These are phyloP conservation scores for Panicum hallii DNA, from an alignment of 202 grass and related monocot species.

Conservation along the genomic window DNA sequence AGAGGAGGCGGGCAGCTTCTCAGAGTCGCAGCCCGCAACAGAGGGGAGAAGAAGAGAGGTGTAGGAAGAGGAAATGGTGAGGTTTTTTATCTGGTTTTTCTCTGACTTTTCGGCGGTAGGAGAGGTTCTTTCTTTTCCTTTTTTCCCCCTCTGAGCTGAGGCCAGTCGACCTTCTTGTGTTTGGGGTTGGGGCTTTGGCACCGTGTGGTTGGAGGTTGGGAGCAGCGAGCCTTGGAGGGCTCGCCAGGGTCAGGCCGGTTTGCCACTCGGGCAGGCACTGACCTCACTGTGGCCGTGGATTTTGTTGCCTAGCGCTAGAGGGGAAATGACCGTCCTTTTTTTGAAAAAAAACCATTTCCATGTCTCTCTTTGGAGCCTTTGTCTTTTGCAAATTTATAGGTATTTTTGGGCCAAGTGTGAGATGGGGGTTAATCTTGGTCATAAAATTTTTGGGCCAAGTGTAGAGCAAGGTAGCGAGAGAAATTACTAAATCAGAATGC, in stretches of 20 bases:
- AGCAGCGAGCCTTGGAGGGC: constrained; percentile 43
- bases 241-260: constrained; percentile 32
- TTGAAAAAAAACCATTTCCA: background rate
- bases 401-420: background rate
- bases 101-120: constrained; percentile 15
- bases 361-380: background rate
- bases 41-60: background rate
- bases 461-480: background rate
- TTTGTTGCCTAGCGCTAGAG: too few species aligned
- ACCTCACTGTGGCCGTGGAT: background rate
- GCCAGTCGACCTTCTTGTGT: constrained; percentile 19
- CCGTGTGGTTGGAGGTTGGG: constrained; percentile 45
- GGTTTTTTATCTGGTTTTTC: constrained; percentile 16
- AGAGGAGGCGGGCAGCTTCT: constrained; percentile 42
- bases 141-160: too few species aligned
- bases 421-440: background rate
- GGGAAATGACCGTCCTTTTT: background rate
- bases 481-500: background rate
- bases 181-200: constrained; percentile 42
- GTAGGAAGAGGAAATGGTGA: constrained; percentile 15
- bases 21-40: constrained; percentile 14
- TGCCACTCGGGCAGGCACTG: constrained; percentile 13
- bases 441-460: background rate
- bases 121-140: background rate
- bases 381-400: background rate